phyloP scores from a whole-genome alignment of 148 eudicot species.

The Vaccinium vitisidaea region DNA sequence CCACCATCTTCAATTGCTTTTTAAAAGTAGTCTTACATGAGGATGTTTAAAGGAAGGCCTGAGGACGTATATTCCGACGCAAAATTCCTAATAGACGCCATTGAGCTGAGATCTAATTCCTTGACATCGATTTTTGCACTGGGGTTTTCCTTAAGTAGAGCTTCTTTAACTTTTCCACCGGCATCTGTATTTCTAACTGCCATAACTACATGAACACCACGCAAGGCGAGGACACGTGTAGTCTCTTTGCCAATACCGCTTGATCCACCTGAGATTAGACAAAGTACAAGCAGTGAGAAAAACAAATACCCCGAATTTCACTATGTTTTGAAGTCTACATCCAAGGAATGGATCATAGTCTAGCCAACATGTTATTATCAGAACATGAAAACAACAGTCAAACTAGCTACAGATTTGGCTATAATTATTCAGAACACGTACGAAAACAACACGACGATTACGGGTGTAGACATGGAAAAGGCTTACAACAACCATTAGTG shows the following conservation, averaged over 20 bases:
- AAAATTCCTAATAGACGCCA: slow-evolving; percentile 68
- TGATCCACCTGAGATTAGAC: slow-evolving; percentile 56
- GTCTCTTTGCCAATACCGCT: slow-evolving; percentile 89
- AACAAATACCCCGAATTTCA: not conserved
- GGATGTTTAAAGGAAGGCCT: slow-evolving; percentile 59
- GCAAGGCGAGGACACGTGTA: slow-evolving; percentile 75
- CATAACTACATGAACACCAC: slow-evolving; percentile 84
- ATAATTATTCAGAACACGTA: too few relatives aligned
- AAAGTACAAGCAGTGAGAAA: not conserved
- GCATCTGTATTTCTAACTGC: slow-evolving; percentile 64
- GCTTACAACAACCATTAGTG: too few relatives aligned
- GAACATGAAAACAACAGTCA: too few relatives aligned
- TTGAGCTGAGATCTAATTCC: slow-evolving; percentile 83
- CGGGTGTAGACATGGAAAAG: too few relatives aligned
- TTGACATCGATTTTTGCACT: slow-evolving; percentile 66
- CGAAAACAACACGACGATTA: too few relatives aligned
- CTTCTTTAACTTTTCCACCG: slow-evolving; percentile 46
- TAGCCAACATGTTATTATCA: too few relatives aligned
- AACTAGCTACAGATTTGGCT: too few relatives aligned
- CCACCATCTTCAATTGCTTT: not conserved
- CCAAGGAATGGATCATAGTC: too few relatives aligned
- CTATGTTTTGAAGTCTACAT: too few relatives aligned
- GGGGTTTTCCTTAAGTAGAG: slow-evolving; percentile 59
- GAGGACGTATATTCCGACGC: slow-evolving; percentile 53
- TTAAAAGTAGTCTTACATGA: slow-evolving; percentile 50